Conservation (phyloP, 176 grass and related monocot genomes). For the Oryza punctata region DNA sequence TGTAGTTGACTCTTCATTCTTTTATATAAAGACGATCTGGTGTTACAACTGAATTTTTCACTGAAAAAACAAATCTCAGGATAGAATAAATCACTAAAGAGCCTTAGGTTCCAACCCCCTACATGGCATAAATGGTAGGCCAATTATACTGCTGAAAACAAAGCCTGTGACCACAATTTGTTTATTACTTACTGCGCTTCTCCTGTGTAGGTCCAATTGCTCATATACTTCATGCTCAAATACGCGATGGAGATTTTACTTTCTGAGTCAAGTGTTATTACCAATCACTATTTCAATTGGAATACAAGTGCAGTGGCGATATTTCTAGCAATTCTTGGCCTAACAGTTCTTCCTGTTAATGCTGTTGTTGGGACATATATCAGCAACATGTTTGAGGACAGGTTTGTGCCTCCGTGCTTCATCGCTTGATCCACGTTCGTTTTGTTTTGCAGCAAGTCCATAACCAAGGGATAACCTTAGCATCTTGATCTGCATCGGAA, state of each 20-base stretch:
- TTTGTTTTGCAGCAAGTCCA: not conserved
- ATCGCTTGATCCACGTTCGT: not conserved
- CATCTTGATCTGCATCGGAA: not conserved
- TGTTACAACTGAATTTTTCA: not conserved
- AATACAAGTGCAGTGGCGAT: slow-evolving; percentile 88
- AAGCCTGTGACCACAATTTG: not conserved
- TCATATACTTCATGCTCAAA: slow-evolving; percentile 99
- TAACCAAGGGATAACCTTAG: not conserved
- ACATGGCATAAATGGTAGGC: not conserved
- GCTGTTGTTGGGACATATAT: slow-evolving; percentile 95
- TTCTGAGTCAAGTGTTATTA: slow-evolving; percentile 95
- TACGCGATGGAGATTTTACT: slow-evolving; percentile 98
- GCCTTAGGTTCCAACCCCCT: not conserved
- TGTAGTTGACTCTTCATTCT: not conserved
- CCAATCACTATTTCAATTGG: slow-evolving; percentile 90
- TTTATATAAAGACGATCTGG: not conserved
- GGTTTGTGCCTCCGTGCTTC: slow-evolving; percentile 50
- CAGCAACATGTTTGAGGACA: slow-evolving; percentile 99
- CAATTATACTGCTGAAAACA: not conserved
- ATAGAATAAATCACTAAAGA: not conserved
- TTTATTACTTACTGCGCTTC: slow-evolving; percentile 5
- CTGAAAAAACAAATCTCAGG: not conserved
- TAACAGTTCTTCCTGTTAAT: slow-evolving; percentile 94
- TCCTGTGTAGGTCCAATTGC: slow-evolving; percentile 72
- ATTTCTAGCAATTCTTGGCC: slow-evolving; percentile 88